Evolutionary conservation across 2,329 filamentous ascomycete species (phyloP), one percentile per base, ranked within the genome.

Genomic region (Cladosporium sphaerospermum): DNA sequence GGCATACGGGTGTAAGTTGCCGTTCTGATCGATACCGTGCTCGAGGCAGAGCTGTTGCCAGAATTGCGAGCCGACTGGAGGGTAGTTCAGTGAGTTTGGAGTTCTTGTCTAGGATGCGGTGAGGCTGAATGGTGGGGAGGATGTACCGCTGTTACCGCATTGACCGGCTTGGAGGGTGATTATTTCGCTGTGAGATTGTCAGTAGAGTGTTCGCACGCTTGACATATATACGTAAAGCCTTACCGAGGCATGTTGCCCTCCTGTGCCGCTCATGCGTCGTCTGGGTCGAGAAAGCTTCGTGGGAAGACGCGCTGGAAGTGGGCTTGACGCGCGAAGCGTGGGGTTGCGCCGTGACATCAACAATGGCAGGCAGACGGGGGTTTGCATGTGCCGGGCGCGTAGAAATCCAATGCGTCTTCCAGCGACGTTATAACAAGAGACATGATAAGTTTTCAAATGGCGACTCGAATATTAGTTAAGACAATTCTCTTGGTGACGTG

Each of bases 141-240:
- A 87, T 88, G 78, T 70, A 96, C 91, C 92, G 83, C 91, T 96
- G 77, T 97, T 97, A 81, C 92, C 93, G 80, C 93, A 97, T 75
- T 97, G 93, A 81, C 93, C 93, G 61, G 95, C 92, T 76, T 99
- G 93, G 65, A 99, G 87, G 58, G 95, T 99, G 73, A 99, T 99
- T 67, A 99, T 99, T 82, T 99, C 93, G 74, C 93, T 96, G 64
- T 1, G 31, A 5, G 6, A 28, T 9, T 51, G 57, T 63, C 45
- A 61, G 53, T 41, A 45, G 36, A 43, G 8, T 28, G 18, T 31
- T 9, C n/a, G 33, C 14, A 8, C 32, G 14, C 28, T 39, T n/a
- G 6, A 11, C 18, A 28, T 7, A 0, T 19, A 40, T 18, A 36
- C 34, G 5, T 3, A 14, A 8, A 9, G 8, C n/a, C 45, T 45